A percentile compares a stretch with the other conserved stretches of the same genome.
These are phyloP conservation scores for Nematocida sp. DNA, from an alignment of 371 early-diverging fungal species.

Conservation along the genomic window DNA sequence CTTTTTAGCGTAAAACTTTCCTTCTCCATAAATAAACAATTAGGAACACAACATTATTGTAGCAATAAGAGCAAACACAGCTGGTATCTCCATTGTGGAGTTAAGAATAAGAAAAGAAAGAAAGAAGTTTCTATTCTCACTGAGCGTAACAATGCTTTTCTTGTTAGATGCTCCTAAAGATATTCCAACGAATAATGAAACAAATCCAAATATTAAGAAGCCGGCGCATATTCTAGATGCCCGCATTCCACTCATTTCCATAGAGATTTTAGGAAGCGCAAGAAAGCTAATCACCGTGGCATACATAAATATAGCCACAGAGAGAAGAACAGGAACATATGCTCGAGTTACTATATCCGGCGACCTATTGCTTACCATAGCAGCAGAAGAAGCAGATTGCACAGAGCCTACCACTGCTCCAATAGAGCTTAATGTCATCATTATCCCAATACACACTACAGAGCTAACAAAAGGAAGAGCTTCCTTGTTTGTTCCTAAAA, in stretches of 20 bases:
- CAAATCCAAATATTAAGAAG: slow-evolving; percentile 19
- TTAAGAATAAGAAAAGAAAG: slow-evolving; percentile 36
- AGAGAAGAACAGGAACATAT: slow-evolving; percentile 41
- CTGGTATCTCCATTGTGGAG: slow-evolving; percentile 48
- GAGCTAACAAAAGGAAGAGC: slow-evolving; percentile 28
- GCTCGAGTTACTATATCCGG: slow-evolving; percentile 20
- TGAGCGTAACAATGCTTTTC: slow-evolving; percentile 21
- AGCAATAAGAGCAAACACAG: slow-evolving; percentile 42
- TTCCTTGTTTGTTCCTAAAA: not conserved
- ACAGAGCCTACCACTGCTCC: slow-evolving; percentile 37
- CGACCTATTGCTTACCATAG: slow-evolving; percentile 27
- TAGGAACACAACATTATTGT: slow-evolving; percentile 19
- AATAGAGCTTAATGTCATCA: slow-evolving; percentile 33
- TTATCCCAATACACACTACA: not conserved
- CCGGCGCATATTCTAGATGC: not conserved
- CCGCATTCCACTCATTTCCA: not conserved
- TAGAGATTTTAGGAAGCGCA: not conserved
- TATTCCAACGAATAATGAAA: slow-evolving; percentile 27
- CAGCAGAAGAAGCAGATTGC: slow-evolving; percentile 35
- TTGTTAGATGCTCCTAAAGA: slow-evolving; percentile 42
- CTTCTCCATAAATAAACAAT: not conserved
- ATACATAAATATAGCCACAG: slow-evolving; percentile 49
- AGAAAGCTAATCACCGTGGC: slow-evolving; percentile 13
- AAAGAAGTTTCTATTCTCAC: slow-evolving; percentile 36
- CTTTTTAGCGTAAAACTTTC: slow-evolving; percentile 6